Conservation (phyloP, 352 stramenopile genomes). For the Phytophthora melonis region DNA sequence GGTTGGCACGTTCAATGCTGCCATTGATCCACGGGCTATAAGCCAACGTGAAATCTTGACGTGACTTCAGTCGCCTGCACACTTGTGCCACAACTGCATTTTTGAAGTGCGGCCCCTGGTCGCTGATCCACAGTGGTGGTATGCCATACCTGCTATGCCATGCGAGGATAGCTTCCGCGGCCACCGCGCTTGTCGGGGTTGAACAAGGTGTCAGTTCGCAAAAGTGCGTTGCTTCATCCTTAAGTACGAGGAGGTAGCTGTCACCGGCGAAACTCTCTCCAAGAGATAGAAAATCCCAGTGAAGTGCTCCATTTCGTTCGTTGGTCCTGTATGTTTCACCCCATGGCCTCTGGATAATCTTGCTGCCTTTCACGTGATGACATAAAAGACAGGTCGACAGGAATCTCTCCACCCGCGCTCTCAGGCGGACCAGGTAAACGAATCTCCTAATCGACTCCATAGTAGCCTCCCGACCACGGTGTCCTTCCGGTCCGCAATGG, state of each 20-base stretch:
- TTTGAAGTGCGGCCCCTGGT: conserved; percentile 42
- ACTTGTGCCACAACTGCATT: conserved; percentile 38
- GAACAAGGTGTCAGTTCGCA: conserved; percentile 18
- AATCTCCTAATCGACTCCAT: background rate
- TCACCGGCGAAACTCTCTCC: conserved; percentile 19
- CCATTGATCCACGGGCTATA: conserved; percentile 50
- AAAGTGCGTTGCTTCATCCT: conserved; percentile 25
- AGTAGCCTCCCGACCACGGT: background rate
- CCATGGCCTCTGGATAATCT: conserved; percentile 21
- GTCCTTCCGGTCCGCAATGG: background rate
- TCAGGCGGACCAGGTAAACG: conserved; percentile 1
- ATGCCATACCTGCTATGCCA: conserved; percentile 38
- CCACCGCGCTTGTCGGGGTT: conserved; percentile 15
- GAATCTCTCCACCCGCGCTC: conserved; percentile 8
- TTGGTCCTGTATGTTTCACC: conserved; percentile 20
- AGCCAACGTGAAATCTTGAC: conserved; percentile 33
- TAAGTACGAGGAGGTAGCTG: conserved; percentile 18
- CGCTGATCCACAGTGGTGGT: conserved; percentile 33
- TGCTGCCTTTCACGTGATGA: conserved; percentile 18
- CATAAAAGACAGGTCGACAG: conserved; percentile 13
- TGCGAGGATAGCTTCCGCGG: conserved; percentile 27
- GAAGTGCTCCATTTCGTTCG: conserved; percentile 18
- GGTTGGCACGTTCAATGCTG: conserved; percentile 39
- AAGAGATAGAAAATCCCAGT: conserved; percentile 19
- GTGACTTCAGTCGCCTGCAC: conserved; percentile 5